phyloP scores from a whole-genome alignment of 169 alveolate genomes.

The Plasmodium falciparum region DNA sequence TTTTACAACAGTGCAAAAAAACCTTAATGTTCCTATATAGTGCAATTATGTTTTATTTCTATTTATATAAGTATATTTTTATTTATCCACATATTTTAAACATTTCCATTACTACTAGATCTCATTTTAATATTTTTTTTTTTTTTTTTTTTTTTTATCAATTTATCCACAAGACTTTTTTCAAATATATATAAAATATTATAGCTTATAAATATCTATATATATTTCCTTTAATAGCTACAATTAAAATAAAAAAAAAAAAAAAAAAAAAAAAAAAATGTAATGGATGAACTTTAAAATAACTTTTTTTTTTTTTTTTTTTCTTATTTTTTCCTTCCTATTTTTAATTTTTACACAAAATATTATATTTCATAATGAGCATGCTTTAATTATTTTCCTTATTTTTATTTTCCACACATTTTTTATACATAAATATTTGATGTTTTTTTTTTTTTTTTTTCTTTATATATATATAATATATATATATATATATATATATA shows the following conservation, averaged over 20 bases:
- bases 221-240: slow-evolving; percentile 50
- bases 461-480: no score
- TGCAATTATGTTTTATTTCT: slow-evolving; percentile 64
- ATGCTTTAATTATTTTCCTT: slow-evolving; percentile 45
- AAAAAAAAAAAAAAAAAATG: neutral
- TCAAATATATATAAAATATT: slow-evolving; percentile 1
- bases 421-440: slow-evolving; percentile 38
- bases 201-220: slow-evolving; percentile 55
- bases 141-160: slow-evolving; percentile 13
- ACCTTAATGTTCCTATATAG: slow-evolving; percentile 30
- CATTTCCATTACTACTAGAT: slow-evolving; percentile 13
- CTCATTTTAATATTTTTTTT: slow-evolving; percentile 41
- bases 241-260: slow-evolving; percentile 35
- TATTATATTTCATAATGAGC: slow-evolving; percentile 13
- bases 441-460: slow-evolving; percentile 24
- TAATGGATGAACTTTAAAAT: slow-evolving; percentile 19
- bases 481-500: no score
- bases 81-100: slow-evolving; percentile 14
- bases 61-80: slow-evolving; percentile 39
- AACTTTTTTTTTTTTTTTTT: slow-evolving; percentile 55
- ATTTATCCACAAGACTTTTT: slow-evolving; percentile 45
- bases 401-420: slow-evolving; percentile 27
- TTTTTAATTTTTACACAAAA: slow-evolving; percentile 18
- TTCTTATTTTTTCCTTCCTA: slow-evolving; percentile 21
- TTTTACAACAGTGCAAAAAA: slow-evolving; percentile 74